Percentiles rank a stretch among this genome's conserved stretches.
These are phyloP conservation scores for Westerdykella sp. DNA, from an alignment of 2,329 filamentous ascomycete species.

Conservation along the genomic window DNA sequence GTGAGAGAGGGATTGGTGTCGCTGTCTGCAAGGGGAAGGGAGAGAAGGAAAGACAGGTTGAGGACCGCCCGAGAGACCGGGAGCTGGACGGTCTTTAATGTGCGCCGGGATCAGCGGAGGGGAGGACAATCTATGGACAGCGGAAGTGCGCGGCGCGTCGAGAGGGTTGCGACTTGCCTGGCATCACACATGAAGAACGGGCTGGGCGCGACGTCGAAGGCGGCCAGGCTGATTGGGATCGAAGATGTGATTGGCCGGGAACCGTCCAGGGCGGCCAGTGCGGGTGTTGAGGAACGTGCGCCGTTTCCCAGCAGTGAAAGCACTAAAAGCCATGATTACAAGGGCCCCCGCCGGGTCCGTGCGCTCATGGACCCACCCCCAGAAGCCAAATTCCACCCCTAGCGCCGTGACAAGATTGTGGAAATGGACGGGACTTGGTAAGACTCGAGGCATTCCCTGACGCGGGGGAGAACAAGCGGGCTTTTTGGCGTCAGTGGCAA, in stretches of 20 bases:
- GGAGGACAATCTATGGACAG: conserved; percentile 7
- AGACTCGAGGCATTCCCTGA: too few species aligned
- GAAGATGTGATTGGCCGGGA: too few species aligned
- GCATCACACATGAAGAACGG: too few species aligned
- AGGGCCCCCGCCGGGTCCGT: too few species aligned
- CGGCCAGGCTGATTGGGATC: too few species aligned
- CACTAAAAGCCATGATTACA: too few species aligned
- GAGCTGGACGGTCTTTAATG: conserved; percentile 20
- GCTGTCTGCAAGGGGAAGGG: background rate
- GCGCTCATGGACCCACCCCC: too few species aligned
- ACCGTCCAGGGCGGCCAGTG: too few species aligned
- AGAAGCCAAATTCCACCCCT: background rate
- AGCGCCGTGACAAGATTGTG: too few species aligned
- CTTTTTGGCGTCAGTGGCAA: background rate
- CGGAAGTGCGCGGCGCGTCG: conserved; percentile 2
- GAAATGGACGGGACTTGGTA: too few species aligned
- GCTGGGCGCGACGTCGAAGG: too few species aligned
- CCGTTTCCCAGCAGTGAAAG: background rate
- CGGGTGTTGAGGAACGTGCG: too few species aligned
- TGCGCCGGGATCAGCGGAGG: conserved; percentile 20
- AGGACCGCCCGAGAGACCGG: conserved; percentile 10
- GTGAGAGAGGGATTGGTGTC: background rate
- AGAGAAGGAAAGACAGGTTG: conserved; percentile 3
- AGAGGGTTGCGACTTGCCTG: conserved; percentile 6
- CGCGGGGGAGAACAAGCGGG: background rate